Conservation (phyloP, 2,329 filamentous ascomycete genomes). For the Conoideocrella luteorostrata region DNA sequence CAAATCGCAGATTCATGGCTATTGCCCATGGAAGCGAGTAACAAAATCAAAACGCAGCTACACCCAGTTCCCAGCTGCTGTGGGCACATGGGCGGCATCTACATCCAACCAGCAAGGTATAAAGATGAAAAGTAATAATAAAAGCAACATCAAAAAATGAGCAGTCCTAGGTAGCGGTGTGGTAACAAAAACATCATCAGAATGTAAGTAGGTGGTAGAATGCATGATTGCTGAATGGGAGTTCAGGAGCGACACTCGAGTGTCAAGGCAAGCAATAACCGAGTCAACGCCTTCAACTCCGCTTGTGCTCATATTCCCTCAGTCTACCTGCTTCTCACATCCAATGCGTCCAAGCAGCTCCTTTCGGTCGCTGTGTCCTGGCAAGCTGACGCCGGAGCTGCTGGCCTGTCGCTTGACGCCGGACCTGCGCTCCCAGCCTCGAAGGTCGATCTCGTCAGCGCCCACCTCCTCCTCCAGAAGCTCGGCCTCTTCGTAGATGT, state of each 20-base stretch:
- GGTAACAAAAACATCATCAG: background rate
- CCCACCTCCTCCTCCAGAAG: slow-evolving; percentile 69
- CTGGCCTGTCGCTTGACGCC: slow-evolving; percentile 48
- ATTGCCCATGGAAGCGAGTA: no score
- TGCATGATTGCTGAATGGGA: no score
- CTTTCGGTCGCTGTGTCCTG: slow-evolving; percentile 69
- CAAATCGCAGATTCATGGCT: no score
- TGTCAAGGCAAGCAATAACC: background rate
- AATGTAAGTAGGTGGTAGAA: no score
- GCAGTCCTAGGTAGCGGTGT: background rate
- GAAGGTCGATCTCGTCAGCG: slow-evolving; percentile 63
- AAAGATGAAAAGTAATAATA: no score
- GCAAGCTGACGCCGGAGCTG: slow-evolving; percentile 57
- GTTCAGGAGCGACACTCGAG: background rate
- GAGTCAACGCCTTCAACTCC: slow-evolving; percentile 9
- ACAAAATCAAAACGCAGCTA: no score
- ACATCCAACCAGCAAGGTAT: no score
- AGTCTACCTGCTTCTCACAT: slow-evolving; percentile 67
- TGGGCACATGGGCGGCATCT: no score
- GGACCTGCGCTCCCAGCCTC: slow-evolving; percentile 53
- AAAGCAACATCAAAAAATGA: no score
- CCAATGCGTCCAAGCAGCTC: slow-evolving; percentile 76
- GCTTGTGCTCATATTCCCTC: slow-evolving; percentile 7
- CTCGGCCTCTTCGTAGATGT: slow-evolving; percentile 46
- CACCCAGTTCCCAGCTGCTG: no score